Evolutionary conservation across 768 basidiomycete genomes (phyloP).

Genomic region (Agaricus blazei): DNA sequence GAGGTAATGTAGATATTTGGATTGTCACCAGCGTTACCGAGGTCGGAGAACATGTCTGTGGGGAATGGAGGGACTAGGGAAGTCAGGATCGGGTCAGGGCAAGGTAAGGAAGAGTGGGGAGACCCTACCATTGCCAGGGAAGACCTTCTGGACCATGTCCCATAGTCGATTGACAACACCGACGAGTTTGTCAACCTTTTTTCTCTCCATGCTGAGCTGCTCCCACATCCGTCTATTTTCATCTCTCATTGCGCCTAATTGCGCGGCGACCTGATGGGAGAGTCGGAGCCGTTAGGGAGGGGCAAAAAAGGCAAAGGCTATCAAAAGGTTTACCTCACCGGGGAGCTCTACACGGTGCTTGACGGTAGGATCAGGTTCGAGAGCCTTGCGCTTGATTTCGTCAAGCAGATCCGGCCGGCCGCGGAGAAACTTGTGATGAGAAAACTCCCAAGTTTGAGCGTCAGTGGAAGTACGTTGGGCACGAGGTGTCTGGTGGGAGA

Average conservation of each 20-base stretch:
- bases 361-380: conserved; percentile 71
- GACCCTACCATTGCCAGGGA: conserved; percentile 47
- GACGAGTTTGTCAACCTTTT: conserved; percentile 58
- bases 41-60: conserved; percentile 36
- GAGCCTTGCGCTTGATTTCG: conserved; percentile 81
- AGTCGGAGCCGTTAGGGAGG: neutral
- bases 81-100: neutral
- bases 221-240: conserved; percentile 66
- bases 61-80: conserved; percentile 40
- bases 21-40: conserved; percentile 37
- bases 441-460: conserved; percentile 86
- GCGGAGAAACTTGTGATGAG: conserved; percentile 80
- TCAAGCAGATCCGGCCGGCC: conserved; percentile 78
- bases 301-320: conserved; percentile 5
- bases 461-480: conserved; percentile 77
- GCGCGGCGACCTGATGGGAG: conserved; percentile 44
- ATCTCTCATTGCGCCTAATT: conserved; percentile 65
- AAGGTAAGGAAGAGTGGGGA: conserved; percentile 3
- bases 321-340: conserved; percentile 53
- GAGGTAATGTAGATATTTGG: conserved; percentile 76
- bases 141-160: conserved; percentile 55
- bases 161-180: conserved; percentile 55
- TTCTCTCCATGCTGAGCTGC: conserved; percentile 47
- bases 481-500: conserved; percentile 57
- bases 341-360: conserved; percentile 77